A percentile compares a stretch with the other conserved stretches of the same genome.
Conservation (phyloP, 2,329 filamentous ascomycete genomes). For the Gnomoniopsis sp. region DNA sequence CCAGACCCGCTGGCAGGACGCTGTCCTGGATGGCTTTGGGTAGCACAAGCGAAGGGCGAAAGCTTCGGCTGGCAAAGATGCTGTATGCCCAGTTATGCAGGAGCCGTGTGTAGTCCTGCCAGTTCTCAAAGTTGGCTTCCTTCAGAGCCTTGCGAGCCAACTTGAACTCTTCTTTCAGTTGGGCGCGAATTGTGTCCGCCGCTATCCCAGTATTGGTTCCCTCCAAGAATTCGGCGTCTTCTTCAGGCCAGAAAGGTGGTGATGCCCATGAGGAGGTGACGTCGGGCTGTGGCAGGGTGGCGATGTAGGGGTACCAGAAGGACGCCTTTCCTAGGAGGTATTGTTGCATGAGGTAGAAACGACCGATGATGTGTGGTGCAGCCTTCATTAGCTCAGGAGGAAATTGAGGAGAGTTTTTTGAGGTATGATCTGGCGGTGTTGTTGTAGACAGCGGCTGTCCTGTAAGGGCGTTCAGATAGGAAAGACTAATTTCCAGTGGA, state of each 20-base stretch:
- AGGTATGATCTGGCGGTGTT: slow-evolving; percentile 18
- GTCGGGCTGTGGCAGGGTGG: slow-evolving; percentile 60
- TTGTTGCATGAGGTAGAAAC: slow-evolving; percentile 69
- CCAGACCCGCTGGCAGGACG: slow-evolving; percentile 32
- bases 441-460: slow-evolving; percentile 26
- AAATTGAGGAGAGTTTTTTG: slow-evolving; percentile 32
- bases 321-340: slow-evolving; percentile 56
- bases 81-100: slow-evolving; percentile 64
- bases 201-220: slow-evolving; percentile 52
- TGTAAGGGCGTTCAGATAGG: slow-evolving; percentile 54
- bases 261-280: slow-evolving; percentile 48
- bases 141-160: slow-evolving; percentile 37
- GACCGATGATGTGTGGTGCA: slow-evolving; percentile 58
- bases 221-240: slow-evolving; percentile 55
- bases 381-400: slow-evolving; percentile 47
- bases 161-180: slow-evolving; percentile 44
- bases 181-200: slow-evolving; percentile 43
- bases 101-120: slow-evolving; percentile 37
- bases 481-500: slow-evolving; percentile 51
- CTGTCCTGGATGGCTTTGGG: slow-evolving; percentile 31
- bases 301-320: slow-evolving; percentile 67
- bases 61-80: slow-evolving; percentile 64
- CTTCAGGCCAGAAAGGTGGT: slow-evolving; percentile 61
- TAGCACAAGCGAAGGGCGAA: slow-evolving; percentile 57
- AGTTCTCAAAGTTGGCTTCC: slow-evolving; percentile 25